These are phyloP conservation scores for Viridothelium virens DNA, from an alignment of 495 filamentous ascomycete genomes.

Conservation along the genomic window DNA sequence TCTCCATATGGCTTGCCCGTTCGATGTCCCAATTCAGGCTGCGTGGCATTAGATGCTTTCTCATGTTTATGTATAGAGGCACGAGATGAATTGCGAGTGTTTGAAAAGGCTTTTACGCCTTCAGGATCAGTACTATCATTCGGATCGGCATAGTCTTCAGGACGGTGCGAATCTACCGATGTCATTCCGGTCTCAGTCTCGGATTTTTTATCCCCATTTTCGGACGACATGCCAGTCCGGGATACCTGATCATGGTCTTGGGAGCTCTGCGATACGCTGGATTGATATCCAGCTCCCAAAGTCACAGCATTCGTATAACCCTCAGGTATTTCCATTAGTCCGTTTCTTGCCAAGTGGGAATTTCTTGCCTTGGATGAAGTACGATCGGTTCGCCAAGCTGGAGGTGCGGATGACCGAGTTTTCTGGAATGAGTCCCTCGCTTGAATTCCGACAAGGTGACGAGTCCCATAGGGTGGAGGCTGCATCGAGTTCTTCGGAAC, in stretches of 20 bases:
- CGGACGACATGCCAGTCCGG: neutral
- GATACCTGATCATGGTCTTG: neutral
- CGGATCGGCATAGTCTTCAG: neutral
- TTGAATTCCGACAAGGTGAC: neutral
- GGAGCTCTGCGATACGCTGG: neutral
- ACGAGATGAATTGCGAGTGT: neutral
- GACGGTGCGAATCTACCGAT: neutral
- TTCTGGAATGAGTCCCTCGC: neutral
- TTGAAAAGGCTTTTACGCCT: neutral
- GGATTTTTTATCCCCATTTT: neutral
- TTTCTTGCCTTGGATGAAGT: neutral
- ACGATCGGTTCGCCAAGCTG: neutral
- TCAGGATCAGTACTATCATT: neutral
- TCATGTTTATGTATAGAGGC: neutral
- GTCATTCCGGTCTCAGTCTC: neutral
- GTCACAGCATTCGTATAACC: neutral
- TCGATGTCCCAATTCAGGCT: neutral
- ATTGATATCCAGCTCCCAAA: neutral
- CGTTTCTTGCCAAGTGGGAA: neutral
- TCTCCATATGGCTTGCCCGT: neutral
- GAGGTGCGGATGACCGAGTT: neutral
- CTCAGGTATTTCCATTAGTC: constrained; percentile 1
- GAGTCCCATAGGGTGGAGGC: neutral
- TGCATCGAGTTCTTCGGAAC: neutral
- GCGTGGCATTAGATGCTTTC: neutral